Percentiles rank a stretch among this genome's conserved stretches.
phyloP scores from a whole-genome alignment of 208 protist species.

The Leishmania major region DNA sequence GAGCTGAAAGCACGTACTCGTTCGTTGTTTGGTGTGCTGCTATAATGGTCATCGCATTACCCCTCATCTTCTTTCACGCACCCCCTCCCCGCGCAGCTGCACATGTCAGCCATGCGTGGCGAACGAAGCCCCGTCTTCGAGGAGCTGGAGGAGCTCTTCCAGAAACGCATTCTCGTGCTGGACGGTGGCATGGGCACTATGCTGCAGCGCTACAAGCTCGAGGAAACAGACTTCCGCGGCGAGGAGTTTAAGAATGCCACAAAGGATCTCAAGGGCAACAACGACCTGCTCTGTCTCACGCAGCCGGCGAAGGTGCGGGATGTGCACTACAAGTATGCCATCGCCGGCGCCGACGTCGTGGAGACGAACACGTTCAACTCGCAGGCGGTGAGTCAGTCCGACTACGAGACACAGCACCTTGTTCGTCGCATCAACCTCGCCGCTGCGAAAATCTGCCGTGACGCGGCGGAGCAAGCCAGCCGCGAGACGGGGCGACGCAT shows the following conservation, averaged over 20 bases:
- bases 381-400: conserved; percentile 92
- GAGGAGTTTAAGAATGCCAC: conserved; percentile 89
- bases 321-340: conserved; percentile 93
- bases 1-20: background rate
- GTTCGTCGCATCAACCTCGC: conserved; percentile 86
- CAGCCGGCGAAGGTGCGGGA: conserved; percentile 91
- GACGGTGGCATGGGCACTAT: conserved; percentile 97
- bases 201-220: conserved; percentile 92
- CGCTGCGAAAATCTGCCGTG: conserved; percentile 67
- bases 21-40: background rate
- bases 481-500: conserved; percentile 54
- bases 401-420: conserved; percentile 94
- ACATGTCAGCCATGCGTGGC: conserved; percentile 15
- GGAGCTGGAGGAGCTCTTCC: conserved; percentile 56
- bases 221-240: conserved; percentile 82
- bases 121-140: conserved; percentile 46
- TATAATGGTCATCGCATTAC: background rate
- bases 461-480: conserved; percentile 52
- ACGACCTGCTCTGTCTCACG: conserved; percentile 95
- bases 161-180: conserved; percentile 81
- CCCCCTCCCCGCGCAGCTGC: background rate
- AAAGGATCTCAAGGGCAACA: conserved; percentile 96
- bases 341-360: conserved; percentile 95
- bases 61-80: background rate
- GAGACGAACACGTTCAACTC: conserved; percentile 98